Evolutionary conservation across 805 yeast genomes (phyloP), one percentile per base, ranked within the genome.

Genomic region (Kodamaea hsintzibuensis): DNA sequence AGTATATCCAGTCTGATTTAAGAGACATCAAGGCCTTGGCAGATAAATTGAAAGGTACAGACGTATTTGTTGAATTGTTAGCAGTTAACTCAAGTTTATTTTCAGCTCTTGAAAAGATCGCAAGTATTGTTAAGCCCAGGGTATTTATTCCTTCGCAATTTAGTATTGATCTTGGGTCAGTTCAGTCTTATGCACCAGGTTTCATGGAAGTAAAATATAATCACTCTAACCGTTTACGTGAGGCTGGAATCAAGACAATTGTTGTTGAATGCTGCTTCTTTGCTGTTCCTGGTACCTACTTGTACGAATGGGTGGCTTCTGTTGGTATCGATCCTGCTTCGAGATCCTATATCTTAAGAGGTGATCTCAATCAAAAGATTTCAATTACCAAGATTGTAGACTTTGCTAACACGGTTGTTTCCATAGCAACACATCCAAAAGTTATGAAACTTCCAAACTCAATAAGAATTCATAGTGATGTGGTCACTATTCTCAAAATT

Each of bases 111-210:
- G 81, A 78, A 47, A 75, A 60, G 22, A 47, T 79, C 6, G 77
- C 78, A 2, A 63, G 64, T 8, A 66, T 62, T 33, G 74, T 71
- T 49, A 77, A 78, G 57, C 82, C 83, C 47, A 78, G 78, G 62
- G 62, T 82, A 30, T 84, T 76, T 68, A 77, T 83, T 57, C 86
- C 87, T 33, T 79, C 86, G 2, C 87, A 83, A 60, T 85, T 80
- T 60, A 90, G 89, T 42, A 60, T 72, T 18, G 83, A 82, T 51
- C 48, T 76, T 16, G 62, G 57, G 2, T 68, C 61, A 6, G 63
- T 64, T 17, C 59, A 60, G 3, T 55, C 58, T 17, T 39, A 51
- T 17, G 63, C 73, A 17, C 78, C 82, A 5, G 72, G 70, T 0
- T 68, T 79, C 52, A 59, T 68, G 39, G 60, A 46, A 1, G 10